Conservation (phyloP, 2,329 filamentous ascomycete genomes). For the Eutypa lata region DNA sequence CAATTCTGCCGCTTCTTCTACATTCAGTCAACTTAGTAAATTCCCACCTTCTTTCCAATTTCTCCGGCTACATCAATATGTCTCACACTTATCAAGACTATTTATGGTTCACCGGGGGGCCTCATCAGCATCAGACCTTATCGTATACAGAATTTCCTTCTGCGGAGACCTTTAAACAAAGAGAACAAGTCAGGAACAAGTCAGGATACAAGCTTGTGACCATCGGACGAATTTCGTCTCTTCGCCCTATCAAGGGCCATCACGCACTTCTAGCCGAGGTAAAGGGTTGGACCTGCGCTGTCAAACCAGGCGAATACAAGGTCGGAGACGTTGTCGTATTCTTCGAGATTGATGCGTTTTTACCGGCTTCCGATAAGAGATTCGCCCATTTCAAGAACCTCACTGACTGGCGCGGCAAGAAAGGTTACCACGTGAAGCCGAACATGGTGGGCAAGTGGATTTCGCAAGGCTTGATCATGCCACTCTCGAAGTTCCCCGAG, state of each 20-base stretch:
- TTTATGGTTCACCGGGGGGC: too few species aligned
- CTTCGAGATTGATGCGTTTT: conserved; percentile 25
- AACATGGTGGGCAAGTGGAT: conserved; percentile 14
- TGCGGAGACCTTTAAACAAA: too few species aligned
- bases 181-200: too few species aligned
- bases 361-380: conserved; percentile 8
- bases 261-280: conserved; percentile 8
- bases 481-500: conserved; percentile 13
- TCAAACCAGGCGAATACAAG: conserved; percentile 11
- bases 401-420: conserved; percentile 9
- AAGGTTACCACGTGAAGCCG: conserved; percentile 18
- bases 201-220: conserved; percentile 17
- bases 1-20: too few species aligned
- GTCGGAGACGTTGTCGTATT: conserved; percentile 19
- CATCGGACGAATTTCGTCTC: conserved; percentile 12
- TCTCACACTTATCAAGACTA: too few species aligned
- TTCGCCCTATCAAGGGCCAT: neutral
- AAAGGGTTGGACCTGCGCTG: conserved; percentile 25
- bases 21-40: too few species aligned
- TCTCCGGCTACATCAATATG: too few species aligned
- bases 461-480: conserved; percentile 15
- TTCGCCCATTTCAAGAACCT: neutral
- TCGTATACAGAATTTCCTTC: too few species aligned
- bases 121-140: too few species aligned
- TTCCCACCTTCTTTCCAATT: too few species aligned